Conservation (phyloP, 1,139 yeast genomes). For the Scheffersomyces illinoinensis region DNA sequence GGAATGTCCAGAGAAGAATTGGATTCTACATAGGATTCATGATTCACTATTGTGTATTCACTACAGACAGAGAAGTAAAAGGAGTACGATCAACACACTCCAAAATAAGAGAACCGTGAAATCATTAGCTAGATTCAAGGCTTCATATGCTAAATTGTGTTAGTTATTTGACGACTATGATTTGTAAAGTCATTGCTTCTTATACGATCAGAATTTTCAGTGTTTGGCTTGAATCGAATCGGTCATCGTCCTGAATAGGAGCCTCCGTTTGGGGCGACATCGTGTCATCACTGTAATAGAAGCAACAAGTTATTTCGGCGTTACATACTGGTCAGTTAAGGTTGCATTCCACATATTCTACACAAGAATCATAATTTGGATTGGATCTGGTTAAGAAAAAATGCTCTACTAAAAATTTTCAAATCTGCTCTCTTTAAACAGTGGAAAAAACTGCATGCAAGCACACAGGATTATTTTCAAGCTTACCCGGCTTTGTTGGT, state of each 20-base stretch:
- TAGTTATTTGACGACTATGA: not conserved
- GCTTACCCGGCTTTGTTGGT: not conserved
- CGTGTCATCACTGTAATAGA: conserved; percentile 42
- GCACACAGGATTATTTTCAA: not conserved
- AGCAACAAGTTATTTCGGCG: not conserved
- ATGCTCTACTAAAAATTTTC: not conserved
- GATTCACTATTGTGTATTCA: not conserved
- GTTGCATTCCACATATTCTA: not conserved
- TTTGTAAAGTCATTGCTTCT: not conserved
- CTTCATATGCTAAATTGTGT: not conserved
- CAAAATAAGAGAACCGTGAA: not conserved
- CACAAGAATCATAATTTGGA: not conserved
- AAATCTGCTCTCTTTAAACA: not conserved
- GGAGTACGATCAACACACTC: not conserved
- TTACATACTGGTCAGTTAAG: not conserved
- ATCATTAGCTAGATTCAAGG: not conserved
- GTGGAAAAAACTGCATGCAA: not conserved
- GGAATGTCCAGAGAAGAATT: not conserved
- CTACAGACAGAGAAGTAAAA: not conserved
- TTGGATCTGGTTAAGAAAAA: not conserved
- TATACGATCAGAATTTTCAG: conserved; percentile 50
- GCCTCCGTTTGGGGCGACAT: conserved; percentile 62
- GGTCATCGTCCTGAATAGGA: conserved; percentile 60
- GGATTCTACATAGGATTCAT: not conserved
- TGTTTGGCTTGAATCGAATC: conserved; percentile 56